These are phyloP conservation scores for Rhododendron ovatum DNA, from an alignment of 148 eudicot species.

Conservation along the genomic window DNA sequence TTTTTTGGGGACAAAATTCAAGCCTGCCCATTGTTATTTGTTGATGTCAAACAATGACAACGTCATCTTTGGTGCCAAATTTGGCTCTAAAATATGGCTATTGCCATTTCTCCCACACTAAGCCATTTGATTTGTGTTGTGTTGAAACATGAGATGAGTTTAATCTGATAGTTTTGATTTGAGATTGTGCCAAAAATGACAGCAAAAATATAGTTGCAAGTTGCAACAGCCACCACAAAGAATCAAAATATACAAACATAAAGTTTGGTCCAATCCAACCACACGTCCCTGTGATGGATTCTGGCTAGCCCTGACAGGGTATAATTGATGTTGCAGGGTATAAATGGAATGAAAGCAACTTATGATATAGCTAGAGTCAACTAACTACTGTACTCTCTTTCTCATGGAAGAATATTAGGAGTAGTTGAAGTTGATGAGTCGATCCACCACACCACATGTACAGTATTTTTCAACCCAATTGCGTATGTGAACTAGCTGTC, in stretches of 20 bases:
- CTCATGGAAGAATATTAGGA: conserved; percentile 8
- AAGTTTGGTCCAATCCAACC: not conserved
- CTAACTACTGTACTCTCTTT: conserved; percentile 2
- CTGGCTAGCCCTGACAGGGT: conserved; percentile 1
- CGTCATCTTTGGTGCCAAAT: not conserved
- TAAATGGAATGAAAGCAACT: conserved; percentile 20
- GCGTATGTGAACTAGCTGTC: not conserved
- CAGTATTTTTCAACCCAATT: not conserved
- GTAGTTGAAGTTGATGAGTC: not conserved
- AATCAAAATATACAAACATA: not conserved
- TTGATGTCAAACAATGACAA: not conserved
- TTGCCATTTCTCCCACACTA: not conserved
- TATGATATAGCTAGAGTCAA: conserved; percentile 16
- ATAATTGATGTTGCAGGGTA: conserved; percentile 17
- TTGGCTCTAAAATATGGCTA: not conserved
- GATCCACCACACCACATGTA: not conserved
- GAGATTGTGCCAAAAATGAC: not conserved
- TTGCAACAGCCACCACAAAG: no score
- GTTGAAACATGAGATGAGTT: not conserved
- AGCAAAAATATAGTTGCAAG: not conserved
- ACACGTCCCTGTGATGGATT: not conserved
- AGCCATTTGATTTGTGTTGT: not conserved
- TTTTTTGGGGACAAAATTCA: no score
- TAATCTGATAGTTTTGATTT: not conserved
- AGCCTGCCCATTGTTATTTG: no score